Percentiles rank a stretch among this genome's conserved stretches.
Evolutionary conservation across 768 basidiomycete genomes (phyloP).

Genomic region (Cyathus striatus): DNA sequence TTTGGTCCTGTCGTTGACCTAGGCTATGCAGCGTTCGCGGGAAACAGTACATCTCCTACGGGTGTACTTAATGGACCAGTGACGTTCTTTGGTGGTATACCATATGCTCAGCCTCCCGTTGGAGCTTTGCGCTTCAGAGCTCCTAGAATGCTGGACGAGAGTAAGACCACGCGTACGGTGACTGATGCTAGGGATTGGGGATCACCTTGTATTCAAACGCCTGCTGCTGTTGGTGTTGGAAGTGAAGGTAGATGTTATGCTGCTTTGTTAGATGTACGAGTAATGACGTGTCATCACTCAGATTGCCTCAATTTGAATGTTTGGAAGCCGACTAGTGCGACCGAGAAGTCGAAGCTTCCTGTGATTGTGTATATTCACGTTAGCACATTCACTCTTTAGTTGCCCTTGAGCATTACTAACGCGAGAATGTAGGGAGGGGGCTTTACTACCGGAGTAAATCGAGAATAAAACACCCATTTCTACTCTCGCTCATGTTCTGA

Average conservation of each 20-base stretch:
- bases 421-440: constrained; percentile 31
- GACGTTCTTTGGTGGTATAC: constrained; percentile 36
- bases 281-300: constrained; percentile 5
- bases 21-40: constrained; percentile 33
- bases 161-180: constrained; percentile 13
- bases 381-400: constrained; percentile 6
- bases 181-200: constrained; percentile 41
- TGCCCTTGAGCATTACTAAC: no score
- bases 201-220: constrained; percentile 38
- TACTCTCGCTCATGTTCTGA: no score
- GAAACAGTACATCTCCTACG: constrained; percentile 32
- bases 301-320: constrained; percentile 37
- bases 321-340: constrained; percentile 34
- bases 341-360: constrained; percentile 27
- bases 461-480: no score
- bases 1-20: constrained; percentile 33
- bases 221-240: constrained; percentile 39
- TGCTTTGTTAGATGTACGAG: background rate
- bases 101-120: constrained; percentile 36
- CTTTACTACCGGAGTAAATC: constrained; percentile 24
- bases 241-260: constrained; percentile 27
- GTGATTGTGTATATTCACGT: constrained; percentile 41
- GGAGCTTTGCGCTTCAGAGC: constrained; percentile 33
- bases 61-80: constrained; percentile 30
- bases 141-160: constrained; percentile 29